Evolutionary conservation across 192 early-diverging fungal species (phyloP).

Genomic region (Pilobolus umbonatus): DNA sequence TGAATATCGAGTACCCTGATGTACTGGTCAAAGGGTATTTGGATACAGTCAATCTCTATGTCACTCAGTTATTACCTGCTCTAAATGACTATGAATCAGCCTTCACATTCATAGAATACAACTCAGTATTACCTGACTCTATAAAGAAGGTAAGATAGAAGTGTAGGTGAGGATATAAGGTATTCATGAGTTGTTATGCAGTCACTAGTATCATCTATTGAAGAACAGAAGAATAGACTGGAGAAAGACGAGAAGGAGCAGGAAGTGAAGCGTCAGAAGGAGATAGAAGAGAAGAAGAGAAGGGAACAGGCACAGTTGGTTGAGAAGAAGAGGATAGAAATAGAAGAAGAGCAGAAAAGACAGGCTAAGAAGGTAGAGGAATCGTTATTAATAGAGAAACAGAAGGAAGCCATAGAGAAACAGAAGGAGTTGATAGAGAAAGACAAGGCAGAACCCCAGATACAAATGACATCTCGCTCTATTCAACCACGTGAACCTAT

Average conservation of each 20-base stretch:
- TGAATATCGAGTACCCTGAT: constrained; percentile 5
- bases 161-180: no score
- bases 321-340: neutral
- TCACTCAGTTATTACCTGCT: constrained; percentile 11
- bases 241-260: constrained; percentile 13
- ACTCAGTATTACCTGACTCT: constrained; percentile 21
- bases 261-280: constrained; percentile 11
- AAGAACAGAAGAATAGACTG: neutral
- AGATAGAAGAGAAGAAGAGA: constrained; percentile 12
- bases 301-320: constrained; percentile 4
- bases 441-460: no score
- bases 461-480: neutral
- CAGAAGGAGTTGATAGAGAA: neutral
- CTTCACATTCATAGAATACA: constrained; percentile 31
- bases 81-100: constrained; percentile 30
- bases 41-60: constrained; percentile 26
- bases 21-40: constrained; percentile 12
- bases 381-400: neutral
- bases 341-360: neutral
- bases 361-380: neutral
- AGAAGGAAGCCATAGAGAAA: neutral
- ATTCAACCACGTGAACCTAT: neutral
- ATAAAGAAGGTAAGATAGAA: constrained; percentile 34
- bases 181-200: no score
- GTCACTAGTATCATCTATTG: neutral